These are phyloP conservation scores for Sutorius australiensis DNA, from an alignment of 768 basidiomycete genomes.

Conservation along the genomic window DNA sequence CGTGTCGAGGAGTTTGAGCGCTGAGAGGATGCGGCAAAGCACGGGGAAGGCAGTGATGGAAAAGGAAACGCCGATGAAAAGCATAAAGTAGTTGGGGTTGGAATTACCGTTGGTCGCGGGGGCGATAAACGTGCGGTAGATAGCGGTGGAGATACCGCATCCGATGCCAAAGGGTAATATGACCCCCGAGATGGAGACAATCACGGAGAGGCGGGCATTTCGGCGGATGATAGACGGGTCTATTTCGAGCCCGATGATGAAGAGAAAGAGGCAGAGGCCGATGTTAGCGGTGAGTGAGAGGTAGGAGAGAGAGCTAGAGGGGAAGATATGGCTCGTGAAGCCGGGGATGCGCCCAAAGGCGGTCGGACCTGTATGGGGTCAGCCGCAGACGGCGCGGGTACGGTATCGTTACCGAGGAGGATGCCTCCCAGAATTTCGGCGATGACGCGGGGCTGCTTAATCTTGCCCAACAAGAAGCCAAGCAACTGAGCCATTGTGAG, in stretches of 20 bases:
- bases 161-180: slow-evolving; percentile 85
- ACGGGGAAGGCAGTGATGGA: slow-evolving; percentile 89
- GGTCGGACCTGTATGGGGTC: slow-evolving; percentile 37
- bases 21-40: slow-evolving; percentile 83
- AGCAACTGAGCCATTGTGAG: slow-evolving; percentile 85
- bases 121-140: slow-evolving; percentile 74
- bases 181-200: slow-evolving; percentile 80
- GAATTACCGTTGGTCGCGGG: slow-evolving; percentile 59
- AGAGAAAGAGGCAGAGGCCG: slow-evolving; percentile 84
- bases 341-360: slow-evolving; percentile 80
- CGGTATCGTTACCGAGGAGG: slow-evolving; percentile 51
- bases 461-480: slow-evolving; percentile 54
- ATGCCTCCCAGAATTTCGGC: slow-evolving; percentile 92
- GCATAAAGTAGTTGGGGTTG: slow-evolving; percentile 84
- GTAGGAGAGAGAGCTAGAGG: slow-evolving; percentile 61
- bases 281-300: slow-evolving; percentile 87
- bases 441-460: slow-evolving; percentile 90
- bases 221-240: slow-evolving; percentile 76
- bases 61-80: slow-evolving; percentile 90
- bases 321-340: slow-evolving; percentile 86
- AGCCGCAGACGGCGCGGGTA: background rate
- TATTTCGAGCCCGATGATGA: slow-evolving; percentile 91
- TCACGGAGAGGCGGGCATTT: slow-evolving; percentile 61
- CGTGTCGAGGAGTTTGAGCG: slow-evolving; percentile 87
- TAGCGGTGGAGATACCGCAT: slow-evolving; percentile 63